These are phyloP conservation scores for Linnemannia hyalina DNA, from an alignment of 192 early-diverging fungal genomes.

Conservation along the genomic window DNA sequence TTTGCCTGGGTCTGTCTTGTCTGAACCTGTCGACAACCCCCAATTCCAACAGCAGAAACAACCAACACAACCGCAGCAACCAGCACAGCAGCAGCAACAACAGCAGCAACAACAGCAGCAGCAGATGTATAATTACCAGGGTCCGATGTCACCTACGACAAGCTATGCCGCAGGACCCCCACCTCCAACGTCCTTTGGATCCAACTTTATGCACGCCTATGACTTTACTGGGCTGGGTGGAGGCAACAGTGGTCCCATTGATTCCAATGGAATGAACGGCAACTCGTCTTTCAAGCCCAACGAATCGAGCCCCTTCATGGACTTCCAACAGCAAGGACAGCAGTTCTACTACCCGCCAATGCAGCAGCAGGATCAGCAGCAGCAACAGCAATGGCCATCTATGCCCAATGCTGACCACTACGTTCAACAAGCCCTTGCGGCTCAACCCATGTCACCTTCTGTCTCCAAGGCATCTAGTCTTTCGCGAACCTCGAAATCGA, in stretches of 20 bases:
- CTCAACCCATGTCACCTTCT: background rate
- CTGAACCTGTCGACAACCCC: background rate
- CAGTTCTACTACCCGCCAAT: background rate
- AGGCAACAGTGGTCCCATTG: background rate
- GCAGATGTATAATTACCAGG: background rate
- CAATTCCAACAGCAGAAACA: background rate
- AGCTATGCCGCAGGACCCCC: background rate
- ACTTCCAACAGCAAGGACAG: background rate
- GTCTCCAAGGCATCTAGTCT: background rate
- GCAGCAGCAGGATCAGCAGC: constrained; percentile 29
- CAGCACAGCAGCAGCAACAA: background rate
- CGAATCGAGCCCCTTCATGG: background rate
- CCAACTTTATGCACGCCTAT: constrained; percentile 19
- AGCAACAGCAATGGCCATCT: constrained; percentile 13
- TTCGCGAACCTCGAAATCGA: background rate
- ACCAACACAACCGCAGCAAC: background rate
- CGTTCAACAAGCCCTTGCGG: background rate
- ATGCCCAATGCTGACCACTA: background rate
- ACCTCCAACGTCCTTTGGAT: background rate
- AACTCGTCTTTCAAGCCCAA: background rate
- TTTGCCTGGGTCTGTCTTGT: background rate
- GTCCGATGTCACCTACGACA: background rate
- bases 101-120: background rate
- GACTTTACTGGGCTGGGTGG: background rate
- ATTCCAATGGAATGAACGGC: background rate